Evolutionary conservation across 2,329 filamentous ascomycete genomes (phyloP).

Genomic region (Trichoderma sp.): DNA sequence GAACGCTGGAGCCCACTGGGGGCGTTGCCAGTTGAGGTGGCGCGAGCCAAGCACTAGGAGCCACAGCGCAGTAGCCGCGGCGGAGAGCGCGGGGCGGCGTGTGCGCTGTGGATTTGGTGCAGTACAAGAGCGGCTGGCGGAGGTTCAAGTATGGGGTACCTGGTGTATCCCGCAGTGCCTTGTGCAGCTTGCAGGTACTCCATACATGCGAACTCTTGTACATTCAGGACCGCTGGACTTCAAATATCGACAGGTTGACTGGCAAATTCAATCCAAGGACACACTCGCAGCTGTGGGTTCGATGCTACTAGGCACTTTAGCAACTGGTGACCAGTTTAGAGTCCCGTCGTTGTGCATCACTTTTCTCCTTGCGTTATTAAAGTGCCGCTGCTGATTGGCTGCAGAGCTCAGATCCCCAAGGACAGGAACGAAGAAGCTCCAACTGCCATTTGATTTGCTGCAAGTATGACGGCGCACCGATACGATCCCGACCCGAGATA

Average conservation of each 20-base stretch:
- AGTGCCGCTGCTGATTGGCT: slow-evolving; percentile 8
- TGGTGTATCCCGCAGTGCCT: background rate
- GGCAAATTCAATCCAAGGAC: background rate
- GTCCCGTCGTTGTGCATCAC: background rate
- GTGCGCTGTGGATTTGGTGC: slow-evolving; percentile 3
- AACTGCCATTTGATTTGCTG: background rate
- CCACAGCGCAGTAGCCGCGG: slow-evolving; percentile 17
- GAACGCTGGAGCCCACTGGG: background rate
- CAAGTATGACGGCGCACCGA: background rate
- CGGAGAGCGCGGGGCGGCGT: slow-evolving; percentile 21
- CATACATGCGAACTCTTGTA: background rate
- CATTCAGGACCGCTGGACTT: background rate
- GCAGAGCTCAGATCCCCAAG: background rate
- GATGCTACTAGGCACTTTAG: background rate
- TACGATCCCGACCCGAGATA: background rate
- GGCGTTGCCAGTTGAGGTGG: background rate
- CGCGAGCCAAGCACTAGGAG: slow-evolving; percentile 2
- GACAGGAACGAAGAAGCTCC: background rate
- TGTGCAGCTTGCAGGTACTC: background rate
- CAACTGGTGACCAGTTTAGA: background rate
- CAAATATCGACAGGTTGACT: background rate
- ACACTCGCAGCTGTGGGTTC: background rate
- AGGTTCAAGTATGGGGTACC: background rate
- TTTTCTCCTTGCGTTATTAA: slow-evolving; percentile 16
- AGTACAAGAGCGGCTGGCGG: background rate